A percentile compares a stretch with the other conserved stretches of the same genome.
Evolutionary conservation across 768 basidiomycete species (phyloP).

Genomic region (Trichaptum fuscoviolaceum): DNA sequence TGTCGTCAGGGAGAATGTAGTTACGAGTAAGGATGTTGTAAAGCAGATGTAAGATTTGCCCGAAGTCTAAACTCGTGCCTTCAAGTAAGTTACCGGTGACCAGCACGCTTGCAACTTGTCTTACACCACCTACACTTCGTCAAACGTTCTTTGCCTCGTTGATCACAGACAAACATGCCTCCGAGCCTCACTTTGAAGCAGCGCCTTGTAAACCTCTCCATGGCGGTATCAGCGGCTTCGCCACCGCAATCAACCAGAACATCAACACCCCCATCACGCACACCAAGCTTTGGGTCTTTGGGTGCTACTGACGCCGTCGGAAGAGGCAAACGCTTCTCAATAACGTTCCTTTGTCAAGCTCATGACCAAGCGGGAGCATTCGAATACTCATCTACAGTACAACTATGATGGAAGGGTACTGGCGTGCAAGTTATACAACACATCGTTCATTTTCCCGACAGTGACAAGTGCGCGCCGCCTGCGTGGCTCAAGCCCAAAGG

Average conservation of each 20-base stretch:
- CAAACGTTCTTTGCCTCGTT: neutral
- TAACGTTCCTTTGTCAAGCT: constrained; percentile 47
- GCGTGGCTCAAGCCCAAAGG: too few species aligned
- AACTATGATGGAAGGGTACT: constrained; percentile 21
- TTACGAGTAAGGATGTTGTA: too few species aligned
- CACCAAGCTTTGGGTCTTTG: constrained; percentile 17
- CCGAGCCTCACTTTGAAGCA: constrained; percentile 52
- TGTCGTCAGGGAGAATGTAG: too few species aligned
- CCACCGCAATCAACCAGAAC: constrained; percentile 18
- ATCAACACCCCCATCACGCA: constrained; percentile 19
- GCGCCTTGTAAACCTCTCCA: constrained; percentile 56
- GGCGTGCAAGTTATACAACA: too few species aligned
- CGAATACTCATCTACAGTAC: constrained; percentile 17
- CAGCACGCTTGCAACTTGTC: neutral
- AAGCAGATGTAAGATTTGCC: neutral
- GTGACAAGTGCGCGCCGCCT: too few species aligned
- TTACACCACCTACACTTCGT: neutral
- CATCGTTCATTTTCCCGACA: too few species aligned
- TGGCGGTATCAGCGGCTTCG: constrained; percentile 43
- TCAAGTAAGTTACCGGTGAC: neutral
- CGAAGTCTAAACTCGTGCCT: neutral
- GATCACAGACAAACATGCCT: constrained; percentile 1
- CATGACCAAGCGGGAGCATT: constrained; percentile 20
- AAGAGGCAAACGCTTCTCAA: constrained; percentile 36
- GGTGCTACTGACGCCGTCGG: constrained; percentile 24